Conservation (phyloP, 2,329 filamentous ascomycete species). For the Thielaviopsis populi region DNA sequence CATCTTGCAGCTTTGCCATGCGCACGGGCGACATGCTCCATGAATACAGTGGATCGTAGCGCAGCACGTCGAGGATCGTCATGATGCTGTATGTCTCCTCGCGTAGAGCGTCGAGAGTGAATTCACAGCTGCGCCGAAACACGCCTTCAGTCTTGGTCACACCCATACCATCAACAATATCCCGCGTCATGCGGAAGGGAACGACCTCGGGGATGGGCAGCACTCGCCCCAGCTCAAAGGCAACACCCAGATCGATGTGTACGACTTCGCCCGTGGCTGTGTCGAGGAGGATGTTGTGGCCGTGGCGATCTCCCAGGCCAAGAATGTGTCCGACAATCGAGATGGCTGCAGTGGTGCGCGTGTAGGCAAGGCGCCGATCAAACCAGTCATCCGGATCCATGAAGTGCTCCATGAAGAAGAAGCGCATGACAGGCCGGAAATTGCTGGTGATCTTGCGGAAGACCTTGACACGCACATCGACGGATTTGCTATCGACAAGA, state of each 20-base stretch:
- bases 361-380: conserved; percentile 73
- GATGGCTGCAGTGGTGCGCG: conserved; percentile 81
- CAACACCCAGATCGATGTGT: conserved; percentile 92
- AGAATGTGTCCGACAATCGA: conserved; percentile 90
- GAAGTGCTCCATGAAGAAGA: conserved; percentile 95
- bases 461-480: conserved; percentile 42
- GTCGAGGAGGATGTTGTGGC: conserved; percentile 92
- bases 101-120: conserved; percentile 86
- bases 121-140: conserved; percentile 95
- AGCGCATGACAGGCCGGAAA: conserved; percentile 86
- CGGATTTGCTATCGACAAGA: conserved; percentile 39
- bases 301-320: conserved; percentile 84
- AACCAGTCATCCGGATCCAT: conserved; percentile 95
- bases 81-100: conserved; percentile 95
- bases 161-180: conserved; percentile 95
- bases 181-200: conserved; percentile 83
- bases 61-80: conserved; percentile 91
- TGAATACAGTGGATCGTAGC: conserved; percentile 93
- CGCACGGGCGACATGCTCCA: conserved; percentile 74
- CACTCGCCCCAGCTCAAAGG: conserved; percentile 93
- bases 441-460: conserved; percentile 66
- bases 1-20: conserved; percentile 44
- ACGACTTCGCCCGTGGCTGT: conserved; percentile 81
- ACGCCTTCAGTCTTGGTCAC: conserved; percentile 90
- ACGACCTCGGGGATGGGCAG: conserved; percentile 90